A percentile compares a stretch with the other conserved stretches of the same genome.
Evolutionary conservation across 2,329 filamentous ascomycete species (phyloP).

Genomic region (Fusarium nematophilum): DNA sequence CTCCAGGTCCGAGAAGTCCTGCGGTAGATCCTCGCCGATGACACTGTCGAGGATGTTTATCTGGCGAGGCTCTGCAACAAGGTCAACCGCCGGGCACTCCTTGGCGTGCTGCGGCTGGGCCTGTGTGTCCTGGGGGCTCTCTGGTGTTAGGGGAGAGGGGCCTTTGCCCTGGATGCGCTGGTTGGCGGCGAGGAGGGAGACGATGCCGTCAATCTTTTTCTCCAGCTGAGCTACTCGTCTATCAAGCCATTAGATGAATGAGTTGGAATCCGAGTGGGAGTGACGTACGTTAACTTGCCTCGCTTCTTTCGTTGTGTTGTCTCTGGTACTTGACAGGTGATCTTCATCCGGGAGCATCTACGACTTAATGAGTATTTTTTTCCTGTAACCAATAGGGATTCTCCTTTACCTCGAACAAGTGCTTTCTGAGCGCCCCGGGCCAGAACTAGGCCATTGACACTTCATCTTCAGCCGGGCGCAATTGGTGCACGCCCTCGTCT

Average conservation of each 20-base stretch:
- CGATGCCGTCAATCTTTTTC: slow-evolving; percentile 54
- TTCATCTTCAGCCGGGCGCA: slow-evolving; percentile 53
- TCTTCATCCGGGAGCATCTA: slow-evolving; percentile 51
- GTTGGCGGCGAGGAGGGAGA: slow-evolving; percentile 50
- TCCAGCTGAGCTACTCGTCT: slow-evolving; percentile 54
- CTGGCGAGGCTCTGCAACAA: background rate
- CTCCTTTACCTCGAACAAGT: slow-evolving; percentile 44
- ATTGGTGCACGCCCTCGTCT: slow-evolving; percentile 48
- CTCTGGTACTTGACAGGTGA: slow-evolving; percentile 49
- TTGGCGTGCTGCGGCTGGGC: background rate
- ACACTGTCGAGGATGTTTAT: background rate
- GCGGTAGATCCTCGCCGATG: background rate
- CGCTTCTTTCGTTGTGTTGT: slow-evolving; percentile 49
- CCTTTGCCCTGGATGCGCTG: slow-evolving; percentile 43
- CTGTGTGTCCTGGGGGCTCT: slow-evolving; percentile 35
- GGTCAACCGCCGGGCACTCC: background rate
- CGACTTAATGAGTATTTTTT: background rate
- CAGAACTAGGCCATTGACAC: slow-evolving; percentile 48
- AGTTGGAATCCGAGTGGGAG: too few species aligned
- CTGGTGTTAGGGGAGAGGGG: slow-evolving; percentile 39
- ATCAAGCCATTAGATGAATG: too few species aligned
- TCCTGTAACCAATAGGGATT: background rate
- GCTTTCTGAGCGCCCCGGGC: slow-evolving; percentile 28
- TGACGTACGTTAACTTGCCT: slow-evolving; percentile 52
- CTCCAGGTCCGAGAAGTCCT: slow-evolving; percentile 27